Percentiles rank a stretch among this genome's conserved stretches.
Conservation (phyloP, 2,329 filamentous ascomycete genomes). For the Talaromyces sp. region DNA sequence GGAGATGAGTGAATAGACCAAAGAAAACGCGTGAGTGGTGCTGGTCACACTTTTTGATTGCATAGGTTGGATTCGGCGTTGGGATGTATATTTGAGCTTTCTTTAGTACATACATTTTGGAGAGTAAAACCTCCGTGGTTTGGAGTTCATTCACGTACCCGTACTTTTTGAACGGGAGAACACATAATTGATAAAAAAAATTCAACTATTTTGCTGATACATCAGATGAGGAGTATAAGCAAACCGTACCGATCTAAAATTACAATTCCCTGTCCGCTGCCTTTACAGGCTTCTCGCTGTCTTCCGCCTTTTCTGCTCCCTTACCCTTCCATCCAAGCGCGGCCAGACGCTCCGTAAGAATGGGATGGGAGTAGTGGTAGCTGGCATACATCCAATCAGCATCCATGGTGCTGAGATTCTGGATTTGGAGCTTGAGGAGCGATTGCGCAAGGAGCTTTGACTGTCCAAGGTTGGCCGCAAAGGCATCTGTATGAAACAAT, state of each 20-base stretch:
- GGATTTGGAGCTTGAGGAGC: conserved; percentile 94
- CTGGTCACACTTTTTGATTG: not conserved
- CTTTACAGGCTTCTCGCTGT: conserved; percentile 61
- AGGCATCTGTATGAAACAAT: conserved; percentile 58
- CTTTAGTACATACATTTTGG: not conserved
- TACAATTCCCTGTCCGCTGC: conserved; percentile 74
- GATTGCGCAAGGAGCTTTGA: conserved; percentile 76
- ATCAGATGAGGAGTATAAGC: not conserved
- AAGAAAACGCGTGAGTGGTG: conserved; percentile 7
- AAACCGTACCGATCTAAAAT: conserved; percentile 19
- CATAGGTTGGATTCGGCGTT: conserved; percentile 11
- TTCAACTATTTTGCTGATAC: not conserved
- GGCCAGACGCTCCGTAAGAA: conserved; percentile 86
- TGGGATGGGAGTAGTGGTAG: conserved; percentile 98
- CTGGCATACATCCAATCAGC: conserved; percentile 97
- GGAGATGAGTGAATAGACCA: conserved; percentile 14
- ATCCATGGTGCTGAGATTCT: conserved; percentile 98
- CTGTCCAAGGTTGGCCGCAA: conserved; percentile 82
- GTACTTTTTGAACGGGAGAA: not conserved
- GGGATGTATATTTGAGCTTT: not conserved
- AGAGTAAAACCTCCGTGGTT: not conserved
- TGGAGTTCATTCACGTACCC: not conserved
- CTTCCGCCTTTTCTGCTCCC: conserved; percentile 49
- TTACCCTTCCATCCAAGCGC: conserved; percentile 81
- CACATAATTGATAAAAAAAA: not conserved